phyloP scores from a whole-genome alignment of 345 rosid species.

The Jatropha curcas region DNA sequence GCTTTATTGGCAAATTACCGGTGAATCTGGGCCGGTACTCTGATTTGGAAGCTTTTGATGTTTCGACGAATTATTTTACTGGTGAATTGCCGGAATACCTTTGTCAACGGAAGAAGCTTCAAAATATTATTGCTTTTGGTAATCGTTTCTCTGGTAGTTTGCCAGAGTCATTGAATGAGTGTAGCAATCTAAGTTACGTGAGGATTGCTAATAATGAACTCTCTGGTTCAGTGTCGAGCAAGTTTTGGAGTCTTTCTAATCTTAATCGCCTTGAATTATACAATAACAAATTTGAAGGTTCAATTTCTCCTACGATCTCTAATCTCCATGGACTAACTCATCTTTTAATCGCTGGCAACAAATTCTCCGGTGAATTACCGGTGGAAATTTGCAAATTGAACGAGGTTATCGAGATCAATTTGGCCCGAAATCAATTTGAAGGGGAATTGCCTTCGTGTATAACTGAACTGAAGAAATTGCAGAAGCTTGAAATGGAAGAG shows the following conservation, averaged over 20 bases:
- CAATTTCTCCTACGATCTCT: conserved; percentile 46
- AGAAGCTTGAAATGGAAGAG: conserved; percentile 51
- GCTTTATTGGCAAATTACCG: conserved; percentile 62
- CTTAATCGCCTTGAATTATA: conserved; percentile 42
- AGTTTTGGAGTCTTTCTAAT: conserved; percentile 51
- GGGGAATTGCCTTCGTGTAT: conserved; percentile 54
- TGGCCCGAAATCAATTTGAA: conserved; percentile 48
- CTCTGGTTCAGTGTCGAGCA: conserved; percentile 48
- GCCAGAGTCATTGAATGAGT: conserved; percentile 53
- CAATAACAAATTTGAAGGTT: conserved; percentile 55
- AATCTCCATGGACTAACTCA: conserved; percentile 21
- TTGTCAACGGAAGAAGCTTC: conserved; percentile 47
- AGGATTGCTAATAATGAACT: conserved; percentile 51
- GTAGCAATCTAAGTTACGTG: conserved; percentile 45
- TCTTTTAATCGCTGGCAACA: conserved; percentile 49
- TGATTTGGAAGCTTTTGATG: conserved; percentile 51
- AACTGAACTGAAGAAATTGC: conserved; percentile 44
- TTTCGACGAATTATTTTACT: conserved; percentile 52
- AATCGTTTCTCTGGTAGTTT: conserved; percentile 56
- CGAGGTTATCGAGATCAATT: conserved; percentile 31
- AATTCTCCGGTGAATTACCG: conserved; percentile 58
- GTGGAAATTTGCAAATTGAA: conserved; percentile 39
- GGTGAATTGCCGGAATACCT: conserved; percentile 63
- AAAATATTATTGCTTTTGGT: conserved; percentile 37
- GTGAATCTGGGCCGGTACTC: conserved; percentile 52